These are phyloP conservation scores for Neurospora sp. DNA, from an alignment of 495 filamentous ascomycete species.

Conservation along the genomic window DNA sequence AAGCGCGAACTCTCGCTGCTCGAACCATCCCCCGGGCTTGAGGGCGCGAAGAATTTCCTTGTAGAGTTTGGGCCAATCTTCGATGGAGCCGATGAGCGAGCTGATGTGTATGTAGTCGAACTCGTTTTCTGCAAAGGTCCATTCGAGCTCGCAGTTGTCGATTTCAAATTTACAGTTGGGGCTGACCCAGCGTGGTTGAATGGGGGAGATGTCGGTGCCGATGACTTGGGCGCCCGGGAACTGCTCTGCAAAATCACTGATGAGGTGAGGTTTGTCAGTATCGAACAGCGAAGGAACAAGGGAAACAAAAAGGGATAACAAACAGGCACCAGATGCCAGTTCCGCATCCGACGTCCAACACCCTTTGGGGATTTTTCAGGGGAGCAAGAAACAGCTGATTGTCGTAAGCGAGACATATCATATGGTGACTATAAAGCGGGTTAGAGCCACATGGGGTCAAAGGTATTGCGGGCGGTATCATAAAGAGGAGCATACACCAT, in stretches of 20 bases:
- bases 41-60: slow-evolving; percentile 22
- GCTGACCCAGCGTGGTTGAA: slow-evolving; percentile 30
- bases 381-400: slow-evolving; percentile 31
- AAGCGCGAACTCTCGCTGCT: slow-evolving; percentile 29
- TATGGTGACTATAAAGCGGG: background rate
- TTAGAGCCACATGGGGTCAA: background rate
- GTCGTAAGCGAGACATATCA: background rate
- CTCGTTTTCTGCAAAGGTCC: slow-evolving; percentile 31
- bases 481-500: background rate
- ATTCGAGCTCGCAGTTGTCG: slow-evolving; percentile 38
- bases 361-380: slow-evolving; percentile 34
- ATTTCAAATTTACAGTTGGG: slow-evolving; percentile 40
- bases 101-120: slow-evolving; percentile 55
- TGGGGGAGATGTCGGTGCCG: slow-evolving; percentile 41
- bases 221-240: slow-evolving; percentile 38
- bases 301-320: background rate
- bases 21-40: slow-evolving; percentile 19
- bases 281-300: background rate
- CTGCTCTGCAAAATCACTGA: slow-evolving; percentile 39
- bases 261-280: background rate
- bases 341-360: slow-evolving; percentile 53
- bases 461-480: background rate
- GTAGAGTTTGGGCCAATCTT: slow-evolving; percentile 38
- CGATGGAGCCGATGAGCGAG: slow-evolving; percentile 36
- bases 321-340: slow-evolving; percentile 50